phyloP scores from a whole-genome alignment of 164 flowering plant species.

The Euptelea pleiosperma region DNA sequence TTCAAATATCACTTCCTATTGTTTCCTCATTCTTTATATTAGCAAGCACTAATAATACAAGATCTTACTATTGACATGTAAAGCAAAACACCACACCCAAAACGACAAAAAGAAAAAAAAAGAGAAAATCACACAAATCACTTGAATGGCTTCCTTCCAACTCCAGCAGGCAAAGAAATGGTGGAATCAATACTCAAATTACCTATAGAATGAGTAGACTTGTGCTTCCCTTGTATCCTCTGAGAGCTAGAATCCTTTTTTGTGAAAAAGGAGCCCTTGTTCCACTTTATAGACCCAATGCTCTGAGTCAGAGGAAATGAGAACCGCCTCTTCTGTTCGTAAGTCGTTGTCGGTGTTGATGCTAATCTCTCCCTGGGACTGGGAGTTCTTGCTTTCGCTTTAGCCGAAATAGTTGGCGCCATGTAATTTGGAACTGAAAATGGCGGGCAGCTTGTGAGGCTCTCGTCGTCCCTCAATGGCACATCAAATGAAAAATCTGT shows the following conservation, averaged over 20 bases:
- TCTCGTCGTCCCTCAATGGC: constrained; percentile 71
- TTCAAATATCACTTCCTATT: constrained; percentile 7
- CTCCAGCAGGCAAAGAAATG: constrained; percentile 67
- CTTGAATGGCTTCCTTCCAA: constrained; percentile 86
- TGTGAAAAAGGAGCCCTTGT: constrained; percentile 47
- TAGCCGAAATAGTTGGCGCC: constrained; percentile 82
- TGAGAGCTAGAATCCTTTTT: constrained; percentile 47
- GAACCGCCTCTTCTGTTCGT: constrained; percentile 50
- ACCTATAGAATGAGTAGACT: constrained; percentile 50
- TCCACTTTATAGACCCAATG: constrained; percentile 68
- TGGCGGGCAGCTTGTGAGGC: constrained; percentile 93
- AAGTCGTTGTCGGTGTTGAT: constrained; percentile 49
- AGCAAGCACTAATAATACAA: constrained; percentile 9
- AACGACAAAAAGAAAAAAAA: constrained; percentile 13
- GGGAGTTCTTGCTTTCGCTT: constrained; percentile 62
- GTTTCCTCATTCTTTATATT: not conserved
- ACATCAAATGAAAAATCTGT: constrained; percentile 35
- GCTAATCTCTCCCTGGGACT: constrained; percentile 47
- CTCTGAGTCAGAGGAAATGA: constrained; percentile 64
- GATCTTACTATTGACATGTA: not conserved
- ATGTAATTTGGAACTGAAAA: constrained; percentile 87
- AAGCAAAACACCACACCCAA: constrained; percentile 13
- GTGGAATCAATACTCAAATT: constrained; percentile 79
- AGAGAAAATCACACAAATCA: constrained; percentile 66
- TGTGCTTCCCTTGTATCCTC: constrained; percentile 32